Percentiles rank a stretch among this genome's conserved stretches.
phyloP scores from a whole-genome alignment of 352 stramenopile species.

The Pythium apleroticum region DNA sequence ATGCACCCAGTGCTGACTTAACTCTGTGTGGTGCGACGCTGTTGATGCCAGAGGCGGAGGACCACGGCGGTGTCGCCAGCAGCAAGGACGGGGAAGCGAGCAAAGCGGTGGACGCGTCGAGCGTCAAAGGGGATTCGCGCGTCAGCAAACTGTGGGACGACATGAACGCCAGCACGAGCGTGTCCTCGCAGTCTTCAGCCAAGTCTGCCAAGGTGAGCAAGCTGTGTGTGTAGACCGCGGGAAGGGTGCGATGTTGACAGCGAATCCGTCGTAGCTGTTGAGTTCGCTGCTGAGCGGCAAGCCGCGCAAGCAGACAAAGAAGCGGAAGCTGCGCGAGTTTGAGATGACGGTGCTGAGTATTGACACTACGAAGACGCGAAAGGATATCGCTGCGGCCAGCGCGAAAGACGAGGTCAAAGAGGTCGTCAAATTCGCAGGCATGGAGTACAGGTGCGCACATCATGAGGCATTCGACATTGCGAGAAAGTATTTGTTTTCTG shows the following conservation, averaged over 20 bases:
- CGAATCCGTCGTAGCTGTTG: conserved; percentile 37
- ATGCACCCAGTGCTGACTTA: neutral
- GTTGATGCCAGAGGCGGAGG: conserved; percentile 14
- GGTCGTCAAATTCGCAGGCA: conserved; percentile 83
- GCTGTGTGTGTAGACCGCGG: neutral
- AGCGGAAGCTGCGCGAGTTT: conserved; percentile 73
- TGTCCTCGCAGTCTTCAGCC: conserved; percentile 48
- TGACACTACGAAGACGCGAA: conserved; percentile 52
- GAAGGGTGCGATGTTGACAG: neutral
- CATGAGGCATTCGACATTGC: no score
- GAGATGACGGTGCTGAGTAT: conserved; percentile 68
- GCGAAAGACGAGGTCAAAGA: conserved; percentile 34
- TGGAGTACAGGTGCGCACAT: conserved; percentile 73
- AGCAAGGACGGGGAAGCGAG: neutral
- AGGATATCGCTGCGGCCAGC: conserved; percentile 37
- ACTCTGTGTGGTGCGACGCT: neutral
- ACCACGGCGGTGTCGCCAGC: neutral
- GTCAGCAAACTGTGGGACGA: conserved; percentile 65
- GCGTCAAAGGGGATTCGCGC: conserved; percentile 33
- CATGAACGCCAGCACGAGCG: conserved; percentile 55
- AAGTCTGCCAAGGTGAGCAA: conserved; percentile 49
- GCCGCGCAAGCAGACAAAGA: conserved; percentile 45
- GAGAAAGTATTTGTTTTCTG: no score
- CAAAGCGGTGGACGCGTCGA: neutral
- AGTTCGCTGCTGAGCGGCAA: conserved; percentile 52